Evolutionary conservation across 2,329 filamentous ascomycete species (phyloP).

Genomic region (Clarireedia homoeocarpa): DNA sequence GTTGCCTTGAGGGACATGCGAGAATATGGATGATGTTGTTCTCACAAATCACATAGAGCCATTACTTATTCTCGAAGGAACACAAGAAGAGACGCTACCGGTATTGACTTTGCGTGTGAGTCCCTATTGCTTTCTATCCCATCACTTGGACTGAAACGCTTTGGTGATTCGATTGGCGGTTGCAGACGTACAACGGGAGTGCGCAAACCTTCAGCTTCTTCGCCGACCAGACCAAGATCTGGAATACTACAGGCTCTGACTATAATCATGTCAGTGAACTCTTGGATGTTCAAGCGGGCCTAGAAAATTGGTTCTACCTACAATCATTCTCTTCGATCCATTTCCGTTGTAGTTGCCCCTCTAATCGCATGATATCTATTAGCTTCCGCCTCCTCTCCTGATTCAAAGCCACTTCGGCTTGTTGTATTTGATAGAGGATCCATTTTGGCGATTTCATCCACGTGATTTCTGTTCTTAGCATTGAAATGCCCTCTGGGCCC

Average conservation of each 20-base stretch:
- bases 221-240: background rate
- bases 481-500: background rate
- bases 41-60: background rate
- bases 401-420: background rate
- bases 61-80: background rate
- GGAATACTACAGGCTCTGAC: background rate
- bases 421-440: background rate
- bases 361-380: background rate
- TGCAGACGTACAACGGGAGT: background rate
- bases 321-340: constrained; percentile 3
- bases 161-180: background rate
- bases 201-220: background rate
- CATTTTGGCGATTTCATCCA: background rate
- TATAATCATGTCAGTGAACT: background rate
- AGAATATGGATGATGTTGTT: background rate
- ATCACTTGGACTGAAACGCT: background rate
- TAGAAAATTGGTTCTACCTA: background rate
- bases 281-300: background rate
- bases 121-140: background rate
- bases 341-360: background rate
- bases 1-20: too few relatives aligned
- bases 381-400: background rate
- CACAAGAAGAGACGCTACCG: background rate
- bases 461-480: background rate
- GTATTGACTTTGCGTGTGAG: background rate